phyloP scores from a whole-genome alignment of 371 early-diverging fungal genomes.

The Mortierella sp. region DNA sequence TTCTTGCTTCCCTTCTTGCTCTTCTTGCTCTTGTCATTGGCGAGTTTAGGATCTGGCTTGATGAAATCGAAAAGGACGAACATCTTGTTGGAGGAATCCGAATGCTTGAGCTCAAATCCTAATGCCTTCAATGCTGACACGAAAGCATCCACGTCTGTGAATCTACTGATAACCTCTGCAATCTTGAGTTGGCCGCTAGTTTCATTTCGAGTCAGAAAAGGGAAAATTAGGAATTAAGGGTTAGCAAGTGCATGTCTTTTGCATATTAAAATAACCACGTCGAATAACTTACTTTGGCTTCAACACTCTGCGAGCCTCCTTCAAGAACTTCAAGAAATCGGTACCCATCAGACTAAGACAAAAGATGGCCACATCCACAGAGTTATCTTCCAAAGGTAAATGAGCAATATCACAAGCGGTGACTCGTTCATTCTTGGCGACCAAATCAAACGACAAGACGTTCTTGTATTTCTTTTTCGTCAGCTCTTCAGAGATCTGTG shows the following conservation, averaged over 20 bases:
- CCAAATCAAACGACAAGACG: slow-evolving; percentile 96
- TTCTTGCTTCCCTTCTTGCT: slow-evolving; percentile 59
- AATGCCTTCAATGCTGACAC: slow-evolving; percentile 72
- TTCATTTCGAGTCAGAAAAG: neutral
- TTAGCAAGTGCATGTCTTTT: too few relatives aligned
- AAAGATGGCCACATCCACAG: slow-evolving; percentile 94
- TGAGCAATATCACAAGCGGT: slow-evolving; percentile 95
- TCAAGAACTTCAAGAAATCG: slow-evolving; percentile 91
- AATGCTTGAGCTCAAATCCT: slow-evolving; percentile 79
- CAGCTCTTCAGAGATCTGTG: slow-evolving; percentile 85
- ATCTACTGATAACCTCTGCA: slow-evolving; percentile 94
- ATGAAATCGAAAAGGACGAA: slow-evolving; percentile 90
- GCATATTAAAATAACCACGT: too few relatives aligned
- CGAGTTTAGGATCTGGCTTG: slow-evolving; percentile 58
- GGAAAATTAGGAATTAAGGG: neutral
- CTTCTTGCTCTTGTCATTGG: slow-evolving; percentile 59
- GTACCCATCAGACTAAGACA: slow-evolving; percentile 98
- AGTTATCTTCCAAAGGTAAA: slow-evolving; percentile 80
- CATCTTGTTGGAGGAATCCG: slow-evolving; percentile 88
- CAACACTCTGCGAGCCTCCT: slow-evolving; percentile 93
- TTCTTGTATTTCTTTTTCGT: slow-evolving; percentile 67
- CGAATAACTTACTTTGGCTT: slow-evolving; percentile 85
- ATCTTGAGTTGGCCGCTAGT: slow-evolving; percentile 90
- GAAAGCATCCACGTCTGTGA: slow-evolving; percentile 86
- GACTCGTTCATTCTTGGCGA: slow-evolving; percentile 86